Base-by-base conservation (phyloP, 192 early-diverging fungal genomes). In the Geranomyces michiganensis region DNA sequence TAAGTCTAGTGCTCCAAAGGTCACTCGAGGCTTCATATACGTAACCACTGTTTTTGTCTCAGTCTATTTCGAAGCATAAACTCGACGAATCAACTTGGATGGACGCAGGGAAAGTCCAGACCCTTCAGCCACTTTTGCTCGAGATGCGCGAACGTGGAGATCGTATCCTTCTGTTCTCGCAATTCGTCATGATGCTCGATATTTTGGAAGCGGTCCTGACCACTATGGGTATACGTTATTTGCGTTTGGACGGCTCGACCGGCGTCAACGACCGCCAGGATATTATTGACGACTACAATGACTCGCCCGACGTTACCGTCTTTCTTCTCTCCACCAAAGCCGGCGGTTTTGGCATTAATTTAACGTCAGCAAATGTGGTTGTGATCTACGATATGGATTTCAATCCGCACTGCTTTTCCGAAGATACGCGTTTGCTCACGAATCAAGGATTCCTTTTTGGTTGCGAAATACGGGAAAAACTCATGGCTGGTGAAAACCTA, bases 271-370 rank as follows among this genome's bases (percentile, higher is more conserved):
- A 78, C 4, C 67, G 72, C 51, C 75, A 95, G 47, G 68, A 78
- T 0, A 69, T 91, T 66, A 94, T 95, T 78, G 93, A 95, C 68
- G 74, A 90, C 67, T 95, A 87, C 65, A 96, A 93, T 61, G 56
- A 75, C 17, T 82, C 82, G 64, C 84, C 88, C 33, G 71, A 80
- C 14, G 75, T 84, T 31, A 65, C 70, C 15, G 80, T 93, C 32
- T 98, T 99, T 76, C 77, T 99, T 68, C 84, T 99, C 13, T 94
- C 93, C n/a, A 98, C 97, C 10, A 91, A 94, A 43, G 97, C 97
- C 5, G 94, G 97, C 58, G 96, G 96, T 0, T 86, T 99, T 63
- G 97, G 97, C 24, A 94, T 99, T 76, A 99, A 99, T 69, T 77
- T 99, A 55, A 92, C 91, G 47, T 91, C 92, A 0, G 95, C 97